Evolutionary conservation across 2,329 filamentous ascomycete genomes (phyloP).

Genomic region (Didymosphaeria variabile): DNA sequence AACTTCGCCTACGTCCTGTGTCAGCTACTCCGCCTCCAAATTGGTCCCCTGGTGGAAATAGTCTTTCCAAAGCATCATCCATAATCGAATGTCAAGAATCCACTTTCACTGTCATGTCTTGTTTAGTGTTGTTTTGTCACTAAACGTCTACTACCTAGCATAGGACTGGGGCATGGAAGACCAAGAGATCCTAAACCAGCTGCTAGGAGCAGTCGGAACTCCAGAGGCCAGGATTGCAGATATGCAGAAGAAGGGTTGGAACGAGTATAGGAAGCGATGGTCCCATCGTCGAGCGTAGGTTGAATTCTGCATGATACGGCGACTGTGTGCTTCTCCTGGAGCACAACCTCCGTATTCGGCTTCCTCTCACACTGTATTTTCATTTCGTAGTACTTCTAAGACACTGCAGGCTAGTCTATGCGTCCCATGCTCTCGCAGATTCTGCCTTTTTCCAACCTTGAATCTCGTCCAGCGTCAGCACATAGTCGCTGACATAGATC

Average conservation of each 20-base stretch:
- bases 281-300: background rate
- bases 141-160: no score
- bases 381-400: background rate
- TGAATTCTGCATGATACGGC: no score
- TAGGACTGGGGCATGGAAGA: background rate
- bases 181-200: background rate
- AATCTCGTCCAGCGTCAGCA: conserved; percentile 41
- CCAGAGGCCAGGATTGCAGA: background rate
- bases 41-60: background rate
- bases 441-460: conserved; percentile 32
- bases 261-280: background rate
- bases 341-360: no score
- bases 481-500: conserved; percentile 42
- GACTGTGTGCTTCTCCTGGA: no score
- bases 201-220: background rate
- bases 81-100: background rate
- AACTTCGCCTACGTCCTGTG: background rate
- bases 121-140: no score
- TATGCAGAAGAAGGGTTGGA: conserved; percentile 18
- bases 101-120: background rate
- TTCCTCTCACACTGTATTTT: background rate
- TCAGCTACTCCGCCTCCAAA: background rate
- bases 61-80: background rate
- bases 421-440: background rate
- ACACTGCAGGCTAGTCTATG: background rate